Conservation (phyloP, 2,329 filamentous ascomycete species). For the Ophiostoma pallidulum region DNA sequence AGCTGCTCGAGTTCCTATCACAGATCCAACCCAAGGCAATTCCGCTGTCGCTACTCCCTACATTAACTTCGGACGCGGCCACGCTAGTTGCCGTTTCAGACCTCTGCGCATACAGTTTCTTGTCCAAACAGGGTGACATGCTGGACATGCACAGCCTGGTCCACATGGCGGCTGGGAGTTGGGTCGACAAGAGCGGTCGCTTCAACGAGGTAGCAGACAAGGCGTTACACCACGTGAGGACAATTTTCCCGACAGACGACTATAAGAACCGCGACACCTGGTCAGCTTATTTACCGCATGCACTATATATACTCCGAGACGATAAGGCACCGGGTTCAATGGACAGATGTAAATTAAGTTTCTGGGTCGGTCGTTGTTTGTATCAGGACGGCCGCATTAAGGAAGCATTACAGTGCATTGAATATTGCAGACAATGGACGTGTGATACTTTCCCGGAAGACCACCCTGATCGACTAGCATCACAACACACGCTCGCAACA, state of each 20-base stretch:
- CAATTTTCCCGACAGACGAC: constrained; percentile 11
- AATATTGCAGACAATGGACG: constrained; percentile 5
- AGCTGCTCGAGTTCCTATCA: constrained; percentile 30
- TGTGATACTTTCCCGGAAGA: constrained; percentile 6
- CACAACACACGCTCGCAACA: constrained; percentile 11
- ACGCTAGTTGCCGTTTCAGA: constrained; percentile 23
- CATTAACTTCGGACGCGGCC: constrained; percentile 4
- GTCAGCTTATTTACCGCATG: constrained; percentile 23
- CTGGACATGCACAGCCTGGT: constrained; percentile 31
- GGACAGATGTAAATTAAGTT: constrained; percentile 17
- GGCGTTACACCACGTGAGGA: constrained; percentile 13
- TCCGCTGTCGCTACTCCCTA: constrained; percentile 26
- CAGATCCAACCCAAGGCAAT: constrained; percentile 32
- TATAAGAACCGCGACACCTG: constrained; percentile 16
- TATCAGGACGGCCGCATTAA: constrained; percentile 16
- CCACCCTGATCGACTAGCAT: constrained; percentile 3
- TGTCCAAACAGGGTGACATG: constrained; percentile 17
- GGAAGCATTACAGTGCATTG: constrained; percentile 10
- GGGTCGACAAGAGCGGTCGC: constrained; percentile 18
- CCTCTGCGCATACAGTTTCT: constrained; percentile 26
- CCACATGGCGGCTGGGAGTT: constrained; percentile 24
- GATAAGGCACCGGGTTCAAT: constrained; percentile 12
- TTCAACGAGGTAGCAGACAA: constrained; percentile 1
- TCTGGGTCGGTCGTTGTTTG: constrained; percentile 18
- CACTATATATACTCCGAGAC: constrained; percentile 18